Evolutionary conservation across 164 flowering plant genomes (phyloP), one percentile per base, ranked within the genome.

Genomic region (Houttuynia cordata): DNA sequence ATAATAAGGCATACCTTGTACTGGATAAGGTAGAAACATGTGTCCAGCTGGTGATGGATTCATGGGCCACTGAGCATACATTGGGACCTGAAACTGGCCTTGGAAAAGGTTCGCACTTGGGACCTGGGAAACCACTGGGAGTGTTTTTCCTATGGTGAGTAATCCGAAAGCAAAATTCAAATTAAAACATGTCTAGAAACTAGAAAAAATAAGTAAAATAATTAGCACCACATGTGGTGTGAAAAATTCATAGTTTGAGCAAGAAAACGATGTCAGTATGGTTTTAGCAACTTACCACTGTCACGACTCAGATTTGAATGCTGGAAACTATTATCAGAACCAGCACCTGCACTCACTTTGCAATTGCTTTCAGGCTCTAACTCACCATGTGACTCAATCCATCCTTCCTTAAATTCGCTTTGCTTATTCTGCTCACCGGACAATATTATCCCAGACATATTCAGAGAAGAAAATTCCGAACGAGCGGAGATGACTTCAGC

Each of bases 1-100:
- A 65, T 87, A 90, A 76, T 85, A 91, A 51, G 97, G 93, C 77
- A 90, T 82, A 60, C 86, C 88, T 61, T 80, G 96, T 81, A 87
- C 73, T 51, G 95, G 89, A 75, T 94, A 94, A 58, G 83, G 64
- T 67, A 71, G 99, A 75, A 74, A 91, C 40, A 71, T 74, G 51
- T 89, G 95, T 42, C 80, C 73, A 67, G 88, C 94, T 47, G 86
- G 79, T 19, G 88, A 84, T 69, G 93, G 71, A 68, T 81, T 87
- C 57, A 85, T 66, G 62, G 87, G 88, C 97, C 97, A 91, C 34
- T 88, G 88, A 39, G 90, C 75, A 68, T 68, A 85, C 77, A 88
- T 73, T 25, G 79, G 83, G 69, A 83, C 84, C 49, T 86, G 95
- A 79, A 74, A 79, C 59, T 90, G 89, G 19, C 84, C 89, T 66